Evolutionary conservation across 2,329 filamentous ascomycete species (phyloP), one percentile per base, ranked within the genome.

Genomic region (Colletotrichum lupini): DNA sequence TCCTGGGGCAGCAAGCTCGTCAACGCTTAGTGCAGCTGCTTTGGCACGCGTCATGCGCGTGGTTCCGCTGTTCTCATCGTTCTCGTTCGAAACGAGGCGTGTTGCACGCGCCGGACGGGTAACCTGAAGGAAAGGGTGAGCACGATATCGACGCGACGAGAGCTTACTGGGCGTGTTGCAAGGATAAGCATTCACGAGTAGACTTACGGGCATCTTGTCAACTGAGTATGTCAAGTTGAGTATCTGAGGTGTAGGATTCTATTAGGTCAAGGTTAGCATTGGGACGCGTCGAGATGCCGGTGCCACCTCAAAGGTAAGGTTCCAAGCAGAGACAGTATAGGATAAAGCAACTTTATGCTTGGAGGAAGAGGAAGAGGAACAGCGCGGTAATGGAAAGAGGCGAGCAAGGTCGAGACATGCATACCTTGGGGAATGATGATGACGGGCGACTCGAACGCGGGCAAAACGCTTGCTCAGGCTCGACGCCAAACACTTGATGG

Each of bases 21-120:
- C 92, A 77, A 87, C 89, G 80, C 86, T 88, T 90, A 90, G 88
- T 60, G 93, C 93, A 72, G 95, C 94, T 65, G 95, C 92, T 87
- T 98, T 98, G 77, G 97, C 95, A 85, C 97, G 92, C 79, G 97
- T 98, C 82, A 98, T 87, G 85, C 95, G 95, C 85, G 93, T 94
- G 74, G 93, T 92, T 72, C 87, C 85, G 76, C 85, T 90, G 83
- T 98, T 97, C 87, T 98, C 97, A 83, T 98, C 96, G 82, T 98
- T 98, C 87, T 98, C 95, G 84, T 97, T 97, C 77, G 93, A 93
- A 79, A 93, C 89, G 82, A 92, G 90, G 85, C 95, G 93, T 82
- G 92, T 90, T 63, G 73, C 53, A 84, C 93, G 91, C 80, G 91
- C 87, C 82, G 90, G 87, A 84, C 94, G 93, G 87, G 88, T 58